A percentile compares a stretch with the other conserved stretches of the same genome.
Conservation (phyloP, 108 stramenopile genomes). For the Conticribra guillardii region DNA sequence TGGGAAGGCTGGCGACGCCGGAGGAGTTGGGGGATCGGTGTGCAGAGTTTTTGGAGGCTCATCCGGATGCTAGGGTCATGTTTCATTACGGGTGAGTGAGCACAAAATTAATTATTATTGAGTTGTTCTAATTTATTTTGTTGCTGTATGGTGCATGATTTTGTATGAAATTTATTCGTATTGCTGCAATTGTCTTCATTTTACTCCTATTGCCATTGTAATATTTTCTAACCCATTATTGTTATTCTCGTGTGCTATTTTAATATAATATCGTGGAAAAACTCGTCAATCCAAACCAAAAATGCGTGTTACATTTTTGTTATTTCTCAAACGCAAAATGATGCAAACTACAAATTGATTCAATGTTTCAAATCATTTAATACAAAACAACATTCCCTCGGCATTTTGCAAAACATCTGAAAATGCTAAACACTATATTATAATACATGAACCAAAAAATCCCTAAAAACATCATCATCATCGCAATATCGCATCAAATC, state of each 20-base stretch:
- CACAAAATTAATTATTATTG: background rate
- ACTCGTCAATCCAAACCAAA: too few relatives aligned
- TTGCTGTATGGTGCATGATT: background rate
- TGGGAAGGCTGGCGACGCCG: conserved; percentile 21
- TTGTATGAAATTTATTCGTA: conserved; percentile 1
- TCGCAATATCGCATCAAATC: background rate
- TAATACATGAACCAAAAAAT: background rate
- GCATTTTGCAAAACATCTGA: too few relatives aligned
- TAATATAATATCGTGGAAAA: too few relatives aligned
- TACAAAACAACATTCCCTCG: too few relatives aligned
- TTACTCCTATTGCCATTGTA: background rate
- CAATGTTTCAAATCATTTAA: too few relatives aligned
- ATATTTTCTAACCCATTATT: too few relatives aligned
- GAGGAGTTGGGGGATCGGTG: conserved; percentile 62
- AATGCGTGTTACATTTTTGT: too few relatives aligned
- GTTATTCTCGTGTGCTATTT: too few relatives aligned
- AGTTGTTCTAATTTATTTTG: background rate
- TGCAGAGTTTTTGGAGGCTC: conserved; percentile 62
- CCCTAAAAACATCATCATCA: background rate
- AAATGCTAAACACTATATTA: background rate
- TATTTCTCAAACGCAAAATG: too few relatives aligned
- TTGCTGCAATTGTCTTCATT: background rate
- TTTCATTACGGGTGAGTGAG: conserved; percentile 55
- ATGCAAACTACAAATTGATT: too few relatives aligned
- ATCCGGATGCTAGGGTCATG: conserved; percentile 59